phyloP scores from a whole-genome alignment of 2,329 filamentous ascomycete species.

The Trichoderma sp. region DNA sequence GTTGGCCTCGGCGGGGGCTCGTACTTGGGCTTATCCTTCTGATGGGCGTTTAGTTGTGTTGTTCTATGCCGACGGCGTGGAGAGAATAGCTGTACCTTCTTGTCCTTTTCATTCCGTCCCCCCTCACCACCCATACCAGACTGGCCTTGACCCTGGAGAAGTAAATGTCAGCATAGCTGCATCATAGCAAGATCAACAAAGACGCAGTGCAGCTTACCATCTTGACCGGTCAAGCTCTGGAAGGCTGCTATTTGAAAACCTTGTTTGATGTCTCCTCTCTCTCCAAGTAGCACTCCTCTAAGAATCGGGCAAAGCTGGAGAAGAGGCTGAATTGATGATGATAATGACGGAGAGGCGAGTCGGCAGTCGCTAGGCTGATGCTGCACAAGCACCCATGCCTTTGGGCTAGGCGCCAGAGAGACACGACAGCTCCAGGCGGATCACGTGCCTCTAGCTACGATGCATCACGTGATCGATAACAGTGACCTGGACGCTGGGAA shows the following conservation, averaged over 20 bases:
- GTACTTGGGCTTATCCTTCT: slow-evolving; percentile 99
- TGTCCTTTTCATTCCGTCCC: slow-evolving; percentile 78
- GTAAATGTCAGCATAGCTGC: slow-evolving; percentile 19
- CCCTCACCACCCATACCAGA: slow-evolving; percentile 84
- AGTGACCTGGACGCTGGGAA: neutral
- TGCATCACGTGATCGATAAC: neutral
- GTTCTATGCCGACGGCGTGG: neutral
- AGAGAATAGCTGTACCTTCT: slow-evolving; percentile 68
- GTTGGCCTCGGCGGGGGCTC: slow-evolving; percentile 96
- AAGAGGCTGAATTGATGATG: slow-evolving; percentile 21
- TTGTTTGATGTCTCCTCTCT: neutral
- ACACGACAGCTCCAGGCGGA: slow-evolving; percentile 43
- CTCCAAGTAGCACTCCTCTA: neutral
- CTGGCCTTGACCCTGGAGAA: slow-evolving; percentile 72
- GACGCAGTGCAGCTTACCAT: slow-evolving; percentile 36
- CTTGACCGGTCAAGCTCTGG: slow-evolving; percentile 35
- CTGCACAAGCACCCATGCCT: slow-evolving; percentile 30
- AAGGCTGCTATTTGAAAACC: slow-evolving; percentile 26
- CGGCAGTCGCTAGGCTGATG: slow-evolving; percentile 23
- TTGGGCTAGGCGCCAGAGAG: slow-evolving; percentile 46
- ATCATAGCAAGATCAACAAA: neutral
- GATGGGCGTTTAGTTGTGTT: slow-evolving; percentile 28
- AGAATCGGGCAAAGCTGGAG: neutral
- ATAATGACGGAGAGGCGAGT: neutral
- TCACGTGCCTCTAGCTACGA: slow-evolving; percentile 33